These are phyloP conservation scores for Tripidium arundinaceum DNA, from an alignment of 202 grass and related monocot species.

Conservation along the genomic window DNA sequence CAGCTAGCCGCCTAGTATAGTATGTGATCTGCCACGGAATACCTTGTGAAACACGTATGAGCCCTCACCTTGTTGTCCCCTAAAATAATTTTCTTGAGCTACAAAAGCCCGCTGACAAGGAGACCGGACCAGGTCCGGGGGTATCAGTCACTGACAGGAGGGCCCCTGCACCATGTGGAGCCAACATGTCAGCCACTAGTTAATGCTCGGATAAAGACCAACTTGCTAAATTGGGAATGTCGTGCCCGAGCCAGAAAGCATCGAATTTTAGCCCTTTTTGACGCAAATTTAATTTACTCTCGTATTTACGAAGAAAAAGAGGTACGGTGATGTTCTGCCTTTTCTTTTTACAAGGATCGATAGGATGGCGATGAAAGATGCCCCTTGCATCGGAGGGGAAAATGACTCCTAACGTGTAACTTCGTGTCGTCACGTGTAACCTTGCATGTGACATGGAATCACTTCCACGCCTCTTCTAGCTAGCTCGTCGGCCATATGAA, in stretches of 20 bases:
- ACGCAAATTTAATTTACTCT: too few relatives aligned
- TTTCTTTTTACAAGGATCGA: not conserved
- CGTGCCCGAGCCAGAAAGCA: too few relatives aligned
- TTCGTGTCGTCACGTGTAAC: constrained; percentile 27
- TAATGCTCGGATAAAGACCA: too few relatives aligned
- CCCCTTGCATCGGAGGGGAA: not conserved
- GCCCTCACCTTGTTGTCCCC: constrained; percentile 1
- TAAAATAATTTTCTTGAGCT: not conserved
- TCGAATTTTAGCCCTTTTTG: too few relatives aligned
- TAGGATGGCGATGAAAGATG: constrained; percentile 27
- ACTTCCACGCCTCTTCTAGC: not conserved
- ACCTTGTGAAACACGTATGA: constrained; percentile 48
- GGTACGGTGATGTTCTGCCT: too few relatives aligned
- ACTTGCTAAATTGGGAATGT: too few relatives aligned
- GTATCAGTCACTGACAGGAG: too few relatives aligned
- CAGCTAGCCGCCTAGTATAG: not conserved
- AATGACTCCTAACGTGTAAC: not conserved
- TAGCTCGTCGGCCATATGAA: not conserved
- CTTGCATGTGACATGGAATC: constrained; percentile 14
- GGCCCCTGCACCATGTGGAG: too few relatives aligned
- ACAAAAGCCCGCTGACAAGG: too few relatives aligned
- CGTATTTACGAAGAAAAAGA: too few relatives aligned
- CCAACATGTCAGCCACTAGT: too few relatives aligned
- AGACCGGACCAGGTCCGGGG: too few relatives aligned
- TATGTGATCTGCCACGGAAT: constrained; percentile 1